Evolutionary conservation across 768 basidiomycete genomes (phyloP).

Genomic region (Amanita rubescens): DNA sequence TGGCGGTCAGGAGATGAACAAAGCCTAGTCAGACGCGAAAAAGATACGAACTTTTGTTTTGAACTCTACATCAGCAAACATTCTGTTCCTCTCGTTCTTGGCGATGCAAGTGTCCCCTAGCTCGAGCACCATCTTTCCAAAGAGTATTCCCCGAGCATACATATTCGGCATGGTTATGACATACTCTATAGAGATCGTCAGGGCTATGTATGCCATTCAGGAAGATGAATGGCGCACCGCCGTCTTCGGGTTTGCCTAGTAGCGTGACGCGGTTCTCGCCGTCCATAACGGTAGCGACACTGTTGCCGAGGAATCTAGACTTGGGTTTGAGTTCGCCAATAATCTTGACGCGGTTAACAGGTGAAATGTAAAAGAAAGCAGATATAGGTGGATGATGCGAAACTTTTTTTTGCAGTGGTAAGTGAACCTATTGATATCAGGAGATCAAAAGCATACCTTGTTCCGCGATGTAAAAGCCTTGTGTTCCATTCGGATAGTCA

Average conservation of each 20-base stretch:
- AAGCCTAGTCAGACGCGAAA: background rate
- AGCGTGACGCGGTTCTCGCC: constrained; percentile 87
- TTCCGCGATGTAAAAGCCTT: constrained; percentile 94
- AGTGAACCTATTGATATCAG: background rate
- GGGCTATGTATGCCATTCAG: background rate
- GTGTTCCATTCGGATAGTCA: constrained; percentile 82
- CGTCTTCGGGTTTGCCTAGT: constrained; percentile 78
- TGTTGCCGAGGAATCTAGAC: constrained; percentile 94
- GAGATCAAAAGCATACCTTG: constrained; percentile 51
- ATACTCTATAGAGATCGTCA: constrained; percentile 46
- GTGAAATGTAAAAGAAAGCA: constrained; percentile 94
- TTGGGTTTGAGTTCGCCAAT: constrained; percentile 94
- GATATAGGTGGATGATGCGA: constrained; percentile 94
- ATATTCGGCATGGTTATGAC: constrained; percentile 97
- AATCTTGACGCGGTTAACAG: constrained; percentile 79
- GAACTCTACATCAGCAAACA: constrained; percentile 85
- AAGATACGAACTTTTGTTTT: constrained; percentile 79
- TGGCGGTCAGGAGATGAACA: background rate
- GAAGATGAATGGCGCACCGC: constrained; percentile 44
- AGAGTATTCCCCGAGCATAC: constrained; percentile 84
- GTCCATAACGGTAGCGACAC: constrained; percentile 93
- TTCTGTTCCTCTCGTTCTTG: constrained; percentile 69
- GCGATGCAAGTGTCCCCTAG: constrained; percentile 85
- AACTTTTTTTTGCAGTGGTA: constrained; percentile 39
- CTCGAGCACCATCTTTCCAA: constrained; percentile 94